Percentiles rank a stretch among this genome's conserved stretches.
phyloP scores from a whole-genome alignment of 1,284 basidiomycete species.

The Kwoniella shivajii region DNA sequence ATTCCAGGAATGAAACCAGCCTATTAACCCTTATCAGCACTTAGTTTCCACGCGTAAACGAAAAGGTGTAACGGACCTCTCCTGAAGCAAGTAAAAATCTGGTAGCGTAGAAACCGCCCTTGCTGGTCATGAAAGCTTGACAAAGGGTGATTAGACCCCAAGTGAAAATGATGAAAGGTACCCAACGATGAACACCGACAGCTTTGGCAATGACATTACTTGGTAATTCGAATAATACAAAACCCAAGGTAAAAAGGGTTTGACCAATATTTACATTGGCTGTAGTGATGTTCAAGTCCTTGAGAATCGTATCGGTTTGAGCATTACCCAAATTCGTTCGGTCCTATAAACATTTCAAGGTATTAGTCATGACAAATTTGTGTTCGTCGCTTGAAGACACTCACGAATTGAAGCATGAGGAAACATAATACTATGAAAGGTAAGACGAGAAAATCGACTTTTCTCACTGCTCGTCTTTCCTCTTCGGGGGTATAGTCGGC shows the following conservation, averaged over 20 bases:
- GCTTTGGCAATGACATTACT: slow-evolving; percentile 20
- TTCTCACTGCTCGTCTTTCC: slow-evolving; percentile 14
- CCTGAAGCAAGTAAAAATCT: slow-evolving; percentile 23
- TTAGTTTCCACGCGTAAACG: too few relatives aligned
- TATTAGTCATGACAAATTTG: too few relatives aligned
- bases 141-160: slow-evolving; percentile 25
- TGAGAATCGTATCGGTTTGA: slow-evolving; percentile 21
- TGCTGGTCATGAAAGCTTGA: slow-evolving; percentile 22
- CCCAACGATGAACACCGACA: slow-evolving; percentile 22
- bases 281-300: slow-evolving; percentile 17
- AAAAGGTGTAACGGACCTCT: slow-evolving; percentile 20
- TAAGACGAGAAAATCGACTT: slow-evolving; percentile 22
- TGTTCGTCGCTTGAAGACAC: background rate
- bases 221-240: slow-evolving; percentile 25
- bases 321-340: slow-evolving; percentile 23
- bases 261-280: slow-evolving; percentile 25
- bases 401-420: slow-evolving; percentile 25
- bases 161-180: slow-evolving; percentile 25
- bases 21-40: too few relatives aligned
- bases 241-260: slow-evolving; percentile 26
- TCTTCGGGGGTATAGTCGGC: slow-evolving; percentile 19
- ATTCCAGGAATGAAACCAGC: slow-evolving; percentile 31
- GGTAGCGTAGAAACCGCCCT: slow-evolving; percentile 21
- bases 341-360: too few relatives aligned
- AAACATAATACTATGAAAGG: slow-evolving; percentile 21